phyloP scores from a whole-genome alignment of 352 stramenopile genomes.

The Phytophthora tentaculata region DNA sequence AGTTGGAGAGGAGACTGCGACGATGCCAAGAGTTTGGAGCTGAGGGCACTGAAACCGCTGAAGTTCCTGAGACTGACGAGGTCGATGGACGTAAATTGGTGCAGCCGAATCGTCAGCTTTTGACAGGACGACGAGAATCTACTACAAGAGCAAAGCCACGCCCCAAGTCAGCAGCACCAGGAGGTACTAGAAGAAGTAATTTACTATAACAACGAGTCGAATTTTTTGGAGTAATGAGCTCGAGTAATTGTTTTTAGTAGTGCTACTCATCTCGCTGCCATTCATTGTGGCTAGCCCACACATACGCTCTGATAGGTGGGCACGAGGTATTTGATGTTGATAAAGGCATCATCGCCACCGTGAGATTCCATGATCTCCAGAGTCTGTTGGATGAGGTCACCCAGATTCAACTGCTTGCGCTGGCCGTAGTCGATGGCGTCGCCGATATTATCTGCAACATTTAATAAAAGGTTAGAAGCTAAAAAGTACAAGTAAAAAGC shows the following conservation, averaged over 20 bases:
- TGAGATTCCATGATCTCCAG: slow-evolving; percentile 97
- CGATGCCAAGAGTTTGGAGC: slow-evolving; percentile 22
- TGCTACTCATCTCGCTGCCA: not conserved
- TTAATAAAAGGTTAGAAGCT: not conserved
- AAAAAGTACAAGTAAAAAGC: not conserved
- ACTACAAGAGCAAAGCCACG: slow-evolving; percentile 17
- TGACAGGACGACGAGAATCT: slow-evolving; percentile 7
- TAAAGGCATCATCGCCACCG: slow-evolving; percentile 97
- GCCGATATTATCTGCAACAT: slow-evolving; percentile 91
- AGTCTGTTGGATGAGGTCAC: slow-evolving; percentile 97
- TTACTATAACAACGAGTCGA: slow-evolving; percentile 2
- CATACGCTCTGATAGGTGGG: slow-evolving; percentile 96
- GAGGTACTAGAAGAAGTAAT: slow-evolving; percentile 16
- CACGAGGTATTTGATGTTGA: slow-evolving; percentile 99
- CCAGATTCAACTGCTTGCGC: slow-evolving; percentile 94
- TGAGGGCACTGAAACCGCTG: slow-evolving; percentile 8
- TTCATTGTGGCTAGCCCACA: slow-evolving; percentile 49
- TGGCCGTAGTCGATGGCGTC: slow-evolving; percentile 97
- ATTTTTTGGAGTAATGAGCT: too few species aligned
- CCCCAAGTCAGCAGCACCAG: slow-evolving; percentile 36
- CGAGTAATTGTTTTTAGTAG: not conserved
- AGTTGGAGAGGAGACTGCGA: slow-evolving; percentile 57
- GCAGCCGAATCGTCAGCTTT: slow-evolving; percentile 5
- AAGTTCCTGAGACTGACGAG: slow-evolving; percentile 30
- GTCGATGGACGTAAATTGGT: slow-evolving; percentile 26